These are phyloP conservation scores for Coemansia aciculifera DNA, from an alignment of 192 early-diverging fungal species.

Conservation along the genomic window DNA sequence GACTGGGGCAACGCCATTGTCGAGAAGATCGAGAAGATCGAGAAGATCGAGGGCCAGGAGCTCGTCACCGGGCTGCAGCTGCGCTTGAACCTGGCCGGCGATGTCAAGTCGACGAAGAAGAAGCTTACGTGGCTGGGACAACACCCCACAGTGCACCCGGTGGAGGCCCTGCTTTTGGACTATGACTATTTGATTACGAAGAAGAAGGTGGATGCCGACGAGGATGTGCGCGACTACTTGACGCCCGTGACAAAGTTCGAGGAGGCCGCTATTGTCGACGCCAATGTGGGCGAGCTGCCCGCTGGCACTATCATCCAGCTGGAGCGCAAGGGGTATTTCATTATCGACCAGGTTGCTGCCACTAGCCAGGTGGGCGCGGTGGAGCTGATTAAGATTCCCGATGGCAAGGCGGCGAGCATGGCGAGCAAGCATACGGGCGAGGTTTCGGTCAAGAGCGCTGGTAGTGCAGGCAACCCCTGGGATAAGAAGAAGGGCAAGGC, in stretches of 20 bases:
- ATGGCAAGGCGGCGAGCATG: constrained; percentile 79
- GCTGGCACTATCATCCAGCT: constrained; percentile 91
- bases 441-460: constrained; percentile 8
- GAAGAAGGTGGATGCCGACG: constrained; percentile 94
- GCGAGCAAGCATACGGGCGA: constrained; percentile 60
- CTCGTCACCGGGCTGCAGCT: constrained; percentile 63
- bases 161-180: constrained; percentile 74
- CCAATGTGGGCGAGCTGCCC: constrained; percentile 62
- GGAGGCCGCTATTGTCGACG: constrained; percentile 64
- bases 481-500: constrained; percentile 25
- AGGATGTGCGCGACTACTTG: constrained; percentile 77
- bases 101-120: constrained; percentile 98
- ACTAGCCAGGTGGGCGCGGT: constrained; percentile 56
- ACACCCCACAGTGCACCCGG: constrained; percentile 60
- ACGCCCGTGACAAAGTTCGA: constrained; percentile 86
- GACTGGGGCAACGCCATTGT: constrained; percentile 99
- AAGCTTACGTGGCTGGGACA: constrained; percentile 94
- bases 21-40: constrained; percentile 76
- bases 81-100: constrained; percentile 84
- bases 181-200: constrained; percentile 99
- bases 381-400: constrained; percentile 86
- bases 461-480: constrained; percentile 30
- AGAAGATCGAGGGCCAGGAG: constrained; percentile 59
- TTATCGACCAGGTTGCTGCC: constrained; percentile 70
- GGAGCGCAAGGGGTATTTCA: constrained; percentile 95